A percentile compares a stretch with the other conserved stretches of the same genome.
Conservation (phyloP, 192 early-diverging fungal species). For the Neocallimastix lanati region DNA sequence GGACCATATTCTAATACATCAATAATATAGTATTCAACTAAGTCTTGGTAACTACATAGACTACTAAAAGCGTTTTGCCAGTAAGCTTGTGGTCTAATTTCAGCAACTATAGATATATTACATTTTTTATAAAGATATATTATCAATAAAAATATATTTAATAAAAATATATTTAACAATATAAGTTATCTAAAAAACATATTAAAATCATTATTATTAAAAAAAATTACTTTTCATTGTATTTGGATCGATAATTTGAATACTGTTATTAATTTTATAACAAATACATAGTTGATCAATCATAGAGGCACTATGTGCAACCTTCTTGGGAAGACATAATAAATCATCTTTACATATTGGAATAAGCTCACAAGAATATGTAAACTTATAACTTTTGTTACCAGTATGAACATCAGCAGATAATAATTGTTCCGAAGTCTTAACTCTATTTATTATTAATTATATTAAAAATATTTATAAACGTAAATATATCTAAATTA, state of each 20-base stretch:
- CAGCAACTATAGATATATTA: slow-evolving; percentile 28
- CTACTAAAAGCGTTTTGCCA: slow-evolving; percentile 71
- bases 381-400: slow-evolving; percentile 89
- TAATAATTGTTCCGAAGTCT: slow-evolving; percentile 86
- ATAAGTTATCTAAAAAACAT: too few relatives aligned
- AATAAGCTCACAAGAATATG: slow-evolving; percentile 86
- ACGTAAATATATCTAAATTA: too few relatives aligned
- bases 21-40: slow-evolving; percentile 87
- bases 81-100: slow-evolving; percentile 53
- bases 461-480: slow-evolving; percentile 1
- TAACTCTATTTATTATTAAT: slow-evolving; percentile 29
- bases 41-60: slow-evolving; percentile 54
- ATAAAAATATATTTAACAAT: too few relatives aligned
- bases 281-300: slow-evolving; percentile 63
- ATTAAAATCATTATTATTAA: too few relatives aligned
- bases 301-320: slow-evolving; percentile 72
- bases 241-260: slow-evolving; percentile 75
- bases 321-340: slow-evolving; percentile 63
- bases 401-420: slow-evolving; percentile 84
- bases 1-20: slow-evolving; percentile 74
- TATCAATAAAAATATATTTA: too few relatives aligned
- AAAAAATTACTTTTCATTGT: slow-evolving; percentile 31
- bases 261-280: slow-evolving; percentile 67
- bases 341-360: slow-evolving; percentile 96
- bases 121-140: too few relatives aligned